Percentiles rank a stretch among this genome's conserved stretches.
These are phyloP conservation scores for Prunus mongolica DNA, from an alignment of 306 rosid species.

Conservation along the genomic window DNA sequence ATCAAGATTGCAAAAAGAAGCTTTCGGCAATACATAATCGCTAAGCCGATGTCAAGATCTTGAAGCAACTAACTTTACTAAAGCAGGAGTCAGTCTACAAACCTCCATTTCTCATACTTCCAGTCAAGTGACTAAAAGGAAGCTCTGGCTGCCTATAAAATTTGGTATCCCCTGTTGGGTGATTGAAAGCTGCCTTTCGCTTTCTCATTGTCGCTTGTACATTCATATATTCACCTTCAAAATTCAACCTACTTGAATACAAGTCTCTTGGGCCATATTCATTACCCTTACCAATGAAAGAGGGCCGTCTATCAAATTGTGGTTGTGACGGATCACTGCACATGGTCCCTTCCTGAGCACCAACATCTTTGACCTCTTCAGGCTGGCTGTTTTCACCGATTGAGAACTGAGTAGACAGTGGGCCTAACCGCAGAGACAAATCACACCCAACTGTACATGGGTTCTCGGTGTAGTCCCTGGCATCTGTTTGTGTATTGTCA, in stretches of 20 bases:
- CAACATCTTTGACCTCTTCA: conserved; percentile 19
- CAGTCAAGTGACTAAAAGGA: conserved; percentile 10
- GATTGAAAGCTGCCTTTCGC: conserved; percentile 34
- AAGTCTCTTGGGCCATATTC: conserved; percentile 10
- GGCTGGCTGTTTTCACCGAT: conserved; percentile 17
- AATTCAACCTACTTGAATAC: conserved; percentile 7
- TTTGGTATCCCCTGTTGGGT: conserved; percentile 16
- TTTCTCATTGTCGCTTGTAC: conserved; percentile 29
- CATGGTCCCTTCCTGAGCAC: conserved; percentile 9
- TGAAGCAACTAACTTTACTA: conserved; percentile 10
- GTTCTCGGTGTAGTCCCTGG: conserved; percentile 14
- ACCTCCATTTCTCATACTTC: conserved; percentile 31
- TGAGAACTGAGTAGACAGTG: conserved; percentile 23
- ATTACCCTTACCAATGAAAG: conserved; percentile 16
- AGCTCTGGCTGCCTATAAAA: conserved; percentile 36
- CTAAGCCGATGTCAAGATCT: conserved; percentile 13
- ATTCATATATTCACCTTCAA: conserved; percentile 5
- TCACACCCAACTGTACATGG: conserved; percentile 38
- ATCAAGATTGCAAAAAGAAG: conserved; percentile 4
- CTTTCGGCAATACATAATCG: conserved; percentile 9
- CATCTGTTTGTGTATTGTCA: conserved; percentile 11
- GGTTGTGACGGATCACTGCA: not conserved
- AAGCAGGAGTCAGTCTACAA: conserved; percentile 22
- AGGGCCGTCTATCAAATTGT: conserved; percentile 7
- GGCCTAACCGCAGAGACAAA: conserved; percentile 64